phyloP scores from a whole-genome alignment of 106 monocot genomes.

The Posidonia australis region DNA sequence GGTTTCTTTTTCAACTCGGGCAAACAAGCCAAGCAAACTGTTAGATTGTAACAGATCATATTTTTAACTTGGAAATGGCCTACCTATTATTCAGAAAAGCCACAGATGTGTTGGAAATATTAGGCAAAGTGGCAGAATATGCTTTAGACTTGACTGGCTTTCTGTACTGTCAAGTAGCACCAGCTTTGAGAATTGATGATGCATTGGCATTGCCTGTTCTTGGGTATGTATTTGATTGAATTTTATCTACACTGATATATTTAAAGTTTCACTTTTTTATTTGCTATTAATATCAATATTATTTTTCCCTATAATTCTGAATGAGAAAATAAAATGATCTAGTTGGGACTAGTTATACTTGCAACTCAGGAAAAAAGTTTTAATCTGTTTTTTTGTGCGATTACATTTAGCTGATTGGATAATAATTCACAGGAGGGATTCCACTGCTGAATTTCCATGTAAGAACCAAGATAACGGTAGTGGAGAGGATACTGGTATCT shows the following conservation, averaged over 20 bases:
- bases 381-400: no score
- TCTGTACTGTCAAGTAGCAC: constrained; percentile 54
- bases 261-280: no score
- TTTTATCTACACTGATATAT: background rate
- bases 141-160: constrained; percentile 64
- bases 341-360: no score
- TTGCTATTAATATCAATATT: no score
- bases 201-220: background rate
- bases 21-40: background rate
- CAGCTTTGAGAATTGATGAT: constrained; percentile 25
- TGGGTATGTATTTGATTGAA: constrained; percentile 8
- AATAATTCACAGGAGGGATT: background rate
- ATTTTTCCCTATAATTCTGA: no score
- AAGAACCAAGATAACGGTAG: constrained; percentile 7
- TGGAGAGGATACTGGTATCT: constrained; percentile 12
- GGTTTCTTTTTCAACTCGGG: background rate
- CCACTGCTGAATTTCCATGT: background rate
- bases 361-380: no score
- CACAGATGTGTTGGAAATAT: constrained; percentile 44
- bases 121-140: constrained; percentile 53
- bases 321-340: no score
- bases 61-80: background rate
- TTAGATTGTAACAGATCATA: background rate
- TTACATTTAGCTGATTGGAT: background rate
- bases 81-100: constrained; percentile 30